Conservation (phyloP, 805 yeast species). For the Geotrichum ghanense region DNA sequence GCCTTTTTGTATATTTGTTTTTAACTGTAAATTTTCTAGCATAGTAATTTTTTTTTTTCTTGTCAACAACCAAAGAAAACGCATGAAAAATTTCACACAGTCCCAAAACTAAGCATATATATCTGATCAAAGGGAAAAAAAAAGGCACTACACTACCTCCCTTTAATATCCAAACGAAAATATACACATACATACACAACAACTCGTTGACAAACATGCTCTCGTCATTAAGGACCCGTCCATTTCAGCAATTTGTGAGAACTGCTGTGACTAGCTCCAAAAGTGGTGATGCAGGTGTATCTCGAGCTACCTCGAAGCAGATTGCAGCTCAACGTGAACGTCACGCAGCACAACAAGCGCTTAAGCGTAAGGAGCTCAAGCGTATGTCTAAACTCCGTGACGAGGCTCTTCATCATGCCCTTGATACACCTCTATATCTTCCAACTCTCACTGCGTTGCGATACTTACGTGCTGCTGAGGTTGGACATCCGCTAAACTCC, state of each 20-base stretch:
- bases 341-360: constrained; percentile 14
- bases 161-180: neutral
- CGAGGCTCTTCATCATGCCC: constrained; percentile 30
- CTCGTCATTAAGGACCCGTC: neutral
- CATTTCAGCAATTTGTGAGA: neutral
- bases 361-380: constrained; percentile 19
- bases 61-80: too few species aligned
- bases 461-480: constrained; percentile 79
- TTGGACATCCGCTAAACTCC: constrained; percentile 65
- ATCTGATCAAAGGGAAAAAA: neutral
- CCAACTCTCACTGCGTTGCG: constrained; percentile 61
- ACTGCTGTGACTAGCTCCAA: neutral
- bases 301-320: constrained; percentile 22
- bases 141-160: neutral
- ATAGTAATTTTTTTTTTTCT: too few species aligned
- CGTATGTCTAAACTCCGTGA: constrained; percentile 17
- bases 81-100: neutral
- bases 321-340: constrained; percentile 25
- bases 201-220: neutral
- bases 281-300: neutral
- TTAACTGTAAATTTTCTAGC: too few species aligned
- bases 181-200: neutral
- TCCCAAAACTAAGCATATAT: too few species aligned
- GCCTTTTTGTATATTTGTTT: neutral
- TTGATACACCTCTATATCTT: constrained; percentile 54